These are phyloP conservation scores for Geosmithia morbida DNA, from an alignment of 2,329 filamentous ascomycete genomes.

Conservation along the genomic window DNA sequence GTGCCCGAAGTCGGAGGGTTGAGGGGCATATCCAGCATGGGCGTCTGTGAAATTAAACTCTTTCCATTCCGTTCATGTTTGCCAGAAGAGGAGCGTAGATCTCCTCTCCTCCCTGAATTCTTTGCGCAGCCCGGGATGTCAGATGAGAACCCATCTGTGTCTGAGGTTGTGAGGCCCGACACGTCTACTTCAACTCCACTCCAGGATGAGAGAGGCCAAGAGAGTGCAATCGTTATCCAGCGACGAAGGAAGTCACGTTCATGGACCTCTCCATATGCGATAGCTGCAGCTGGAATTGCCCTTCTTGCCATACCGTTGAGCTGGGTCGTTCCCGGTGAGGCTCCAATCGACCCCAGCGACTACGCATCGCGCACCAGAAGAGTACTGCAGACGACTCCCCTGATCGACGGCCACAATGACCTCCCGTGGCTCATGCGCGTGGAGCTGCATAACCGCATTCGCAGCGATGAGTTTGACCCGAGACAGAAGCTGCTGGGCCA, in stretches of 20 bases:
- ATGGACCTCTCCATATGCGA: not conserved
- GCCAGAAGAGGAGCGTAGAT: too few relatives aligned
- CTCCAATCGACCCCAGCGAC: conserved; percentile 4
- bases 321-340: conserved; percentile 1
- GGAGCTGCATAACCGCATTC: conserved; percentile 14
- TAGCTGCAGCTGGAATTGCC: not conserved
- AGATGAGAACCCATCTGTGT: not conserved
- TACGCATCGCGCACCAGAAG: conserved; percentile 5
- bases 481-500: conserved; percentile 9
- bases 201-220: not conserved
- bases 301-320: not conserved
- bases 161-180: not conserved
- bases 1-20: too few relatives aligned
- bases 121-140: not conserved
- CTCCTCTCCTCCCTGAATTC: too few relatives aligned
- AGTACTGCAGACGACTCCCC: conserved; percentile 5
- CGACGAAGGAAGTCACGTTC: not conserved
- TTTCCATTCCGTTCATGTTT: too few relatives aligned
- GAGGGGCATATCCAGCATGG: too few relatives aligned
- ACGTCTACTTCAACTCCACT: not conserved
- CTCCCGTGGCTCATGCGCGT: conserved; percentile 13
- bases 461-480: conserved; percentile 6
- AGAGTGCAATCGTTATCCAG: not conserved
- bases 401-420: conserved; percentile 17
- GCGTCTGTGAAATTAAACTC: too few relatives aligned